Percentiles rank a stretch among this genome's conserved stretches.
Conservation (phyloP, 768 basidiomycete species). For the Trametes cubensis region DNA sequence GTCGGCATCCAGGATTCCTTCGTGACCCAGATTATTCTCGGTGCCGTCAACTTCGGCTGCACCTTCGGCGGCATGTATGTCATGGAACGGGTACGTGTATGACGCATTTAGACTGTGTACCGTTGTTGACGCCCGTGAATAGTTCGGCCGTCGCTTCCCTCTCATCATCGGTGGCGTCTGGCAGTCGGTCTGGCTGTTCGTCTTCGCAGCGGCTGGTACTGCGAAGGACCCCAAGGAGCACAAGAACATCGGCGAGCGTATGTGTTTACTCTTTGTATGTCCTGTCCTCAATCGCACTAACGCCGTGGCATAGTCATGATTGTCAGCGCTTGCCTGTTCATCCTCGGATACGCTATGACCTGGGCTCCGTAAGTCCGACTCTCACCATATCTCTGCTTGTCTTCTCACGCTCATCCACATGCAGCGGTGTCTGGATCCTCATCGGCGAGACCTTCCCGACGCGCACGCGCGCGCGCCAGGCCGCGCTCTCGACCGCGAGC, state of each 20-base stretch:
- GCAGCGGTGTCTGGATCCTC: constrained; percentile 71
- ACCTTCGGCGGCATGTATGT: constrained; percentile 76
- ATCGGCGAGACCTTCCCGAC: constrained; percentile 80
- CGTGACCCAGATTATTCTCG: constrained; percentile 75
- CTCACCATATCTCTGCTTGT: neutral
- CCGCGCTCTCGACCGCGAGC: constrained; percentile 60
- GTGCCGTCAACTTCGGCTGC: constrained; percentile 70
- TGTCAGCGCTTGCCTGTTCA: constrained; percentile 70
- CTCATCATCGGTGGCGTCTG: constrained; percentile 71
- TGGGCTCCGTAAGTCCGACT: constrained; percentile 55
- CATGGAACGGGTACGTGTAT: constrained; percentile 57
- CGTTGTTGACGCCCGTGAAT: neutral
- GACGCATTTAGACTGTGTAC: neutral
- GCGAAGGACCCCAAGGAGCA: constrained; percentile 54
- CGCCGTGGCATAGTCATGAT: constrained; percentile 34
- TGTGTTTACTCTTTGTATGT: constrained; percentile 19
- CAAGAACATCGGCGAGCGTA: constrained; percentile 55
- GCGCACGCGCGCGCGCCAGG: constrained; percentile 71
- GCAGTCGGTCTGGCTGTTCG: constrained; percentile 72
- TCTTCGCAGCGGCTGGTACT: constrained; percentile 74
- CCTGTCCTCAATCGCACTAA: neutral
- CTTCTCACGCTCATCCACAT: neutral
- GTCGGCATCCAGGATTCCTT: constrained; percentile 71
- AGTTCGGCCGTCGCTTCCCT: constrained; percentile 67
- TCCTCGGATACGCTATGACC: constrained; percentile 70